Conservation (phyloP, 2,329 filamentous ascomycete species). For the Fusarium buharicum region DNA sequence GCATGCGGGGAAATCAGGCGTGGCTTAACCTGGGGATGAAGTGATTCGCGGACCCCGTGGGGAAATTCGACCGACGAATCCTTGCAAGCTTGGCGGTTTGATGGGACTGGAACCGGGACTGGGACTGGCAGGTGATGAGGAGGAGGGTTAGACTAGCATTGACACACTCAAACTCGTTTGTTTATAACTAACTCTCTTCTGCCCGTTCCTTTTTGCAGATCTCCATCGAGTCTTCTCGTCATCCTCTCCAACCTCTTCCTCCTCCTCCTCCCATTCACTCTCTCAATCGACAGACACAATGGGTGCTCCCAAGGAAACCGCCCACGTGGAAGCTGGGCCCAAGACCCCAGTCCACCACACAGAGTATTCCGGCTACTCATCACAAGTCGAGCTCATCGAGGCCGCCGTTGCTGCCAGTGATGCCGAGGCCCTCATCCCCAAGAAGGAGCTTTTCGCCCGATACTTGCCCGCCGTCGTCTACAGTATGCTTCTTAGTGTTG, state of each 20-base stretch:
- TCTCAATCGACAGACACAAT: slow-evolving; percentile 8
- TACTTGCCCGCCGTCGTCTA: slow-evolving; percentile 47
- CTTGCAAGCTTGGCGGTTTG: slow-evolving; percentile 8
- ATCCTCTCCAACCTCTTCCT: not conserved
- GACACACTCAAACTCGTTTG: not conserved
- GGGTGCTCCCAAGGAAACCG: slow-evolving; percentile 22
- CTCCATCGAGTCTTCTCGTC: slow-evolving; percentile 26
- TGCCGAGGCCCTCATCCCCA: slow-evolving; percentile 44
- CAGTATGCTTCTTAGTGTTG: slow-evolving; percentile 48
- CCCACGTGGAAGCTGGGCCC: slow-evolving; percentile 26
- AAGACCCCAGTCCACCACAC: slow-evolving; percentile 34
- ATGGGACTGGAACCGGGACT: not conserved
- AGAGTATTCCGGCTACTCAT: slow-evolving; percentile 41
- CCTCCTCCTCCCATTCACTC: not conserved
- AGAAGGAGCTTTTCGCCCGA: slow-evolving; percentile 47
- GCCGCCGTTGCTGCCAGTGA: slow-evolving; percentile 48
- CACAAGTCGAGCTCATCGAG: slow-evolving; percentile 48
- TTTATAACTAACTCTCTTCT: slow-evolving; percentile 17
- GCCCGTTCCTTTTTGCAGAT: slow-evolving; percentile 20
- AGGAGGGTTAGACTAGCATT: not conserved
- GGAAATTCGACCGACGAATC: slow-evolving; percentile 31
- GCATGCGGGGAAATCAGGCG: slow-evolving; percentile 22
- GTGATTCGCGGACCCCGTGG: slow-evolving; percentile 34
- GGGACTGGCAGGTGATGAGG: not conserved
- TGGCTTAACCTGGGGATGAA: slow-evolving; percentile 9